A percentile compares a stretch with the other conserved stretches of the same genome.
These are phyloP conservation scores for Melanomma pulvis-pyrius DNA, from an alignment of 495 filamentous ascomycete genomes.

Conservation along the genomic window DNA sequence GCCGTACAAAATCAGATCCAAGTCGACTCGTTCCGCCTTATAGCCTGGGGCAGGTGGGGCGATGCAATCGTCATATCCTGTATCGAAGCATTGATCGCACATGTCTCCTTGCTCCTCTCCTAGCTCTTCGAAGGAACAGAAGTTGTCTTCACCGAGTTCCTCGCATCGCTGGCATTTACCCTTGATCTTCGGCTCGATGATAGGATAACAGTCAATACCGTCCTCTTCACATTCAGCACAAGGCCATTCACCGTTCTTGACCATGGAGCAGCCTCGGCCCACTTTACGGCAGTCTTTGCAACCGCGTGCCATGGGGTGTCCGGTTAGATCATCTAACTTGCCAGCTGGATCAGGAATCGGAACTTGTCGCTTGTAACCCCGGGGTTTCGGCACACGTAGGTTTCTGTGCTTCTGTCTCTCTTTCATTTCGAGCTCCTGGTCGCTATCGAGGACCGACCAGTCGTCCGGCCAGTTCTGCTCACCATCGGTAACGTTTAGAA, in stretches of 20 bases:
- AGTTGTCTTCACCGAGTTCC: neutral
- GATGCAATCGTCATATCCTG: constrained; percentile 1
- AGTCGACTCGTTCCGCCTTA: constrained; percentile 4
- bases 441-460: constrained; percentile 17
- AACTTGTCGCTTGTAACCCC: constrained; percentile 5
- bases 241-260: constrained; percentile 13
- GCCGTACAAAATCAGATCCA: constrained; percentile 15
- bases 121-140: constrained; percentile 11
- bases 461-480: constrained; percentile 24
- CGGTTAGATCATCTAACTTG: constrained; percentile 17
- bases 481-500: constrained; percentile 17
- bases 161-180: constrained; percentile 19
- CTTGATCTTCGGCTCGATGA: constrained; percentile 10
- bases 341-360: constrained; percentile 25
- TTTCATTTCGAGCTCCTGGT: constrained; percentile 13
- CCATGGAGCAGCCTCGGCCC: constrained; percentile 8
- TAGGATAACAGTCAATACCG: constrained; percentile 8
- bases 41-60: neutral
- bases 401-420: neutral
- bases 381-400: neutral
- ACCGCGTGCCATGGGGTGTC: constrained; percentile 19
- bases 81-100: constrained; percentile 24
- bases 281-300: constrained; percentile 14
- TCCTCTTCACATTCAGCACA: constrained; percentile 21
- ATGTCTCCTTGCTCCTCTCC: neutral